These are phyloP conservation scores for Cruciata laevipes DNA, from an alignment of 257 asterid genomes.

Conservation along the genomic window DNA sequence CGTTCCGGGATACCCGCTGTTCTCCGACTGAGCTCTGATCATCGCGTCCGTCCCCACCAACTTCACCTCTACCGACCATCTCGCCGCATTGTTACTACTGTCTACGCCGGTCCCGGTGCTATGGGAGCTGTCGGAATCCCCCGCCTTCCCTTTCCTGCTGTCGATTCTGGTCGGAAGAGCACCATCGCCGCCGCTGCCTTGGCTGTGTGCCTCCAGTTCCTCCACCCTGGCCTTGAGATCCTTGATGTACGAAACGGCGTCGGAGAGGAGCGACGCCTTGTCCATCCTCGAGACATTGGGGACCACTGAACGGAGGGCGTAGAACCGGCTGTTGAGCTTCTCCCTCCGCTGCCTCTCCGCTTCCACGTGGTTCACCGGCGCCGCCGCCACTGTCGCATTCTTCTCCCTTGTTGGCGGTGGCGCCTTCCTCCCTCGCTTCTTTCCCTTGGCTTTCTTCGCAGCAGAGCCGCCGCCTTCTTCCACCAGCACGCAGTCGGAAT, in stretches of 20 bases:
- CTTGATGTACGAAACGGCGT: conserved; percentile 74
- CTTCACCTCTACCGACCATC: conserved; percentile 43
- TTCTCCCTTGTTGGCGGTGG: neutral
- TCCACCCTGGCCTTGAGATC: conserved; percentile 53
- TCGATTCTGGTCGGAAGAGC: neutral
- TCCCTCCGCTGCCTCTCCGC: conserved; percentile 90
- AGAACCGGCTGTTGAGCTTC: conserved; percentile 80
- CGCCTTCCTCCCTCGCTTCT: conserved; percentile 57
- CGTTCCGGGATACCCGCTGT: conserved; percentile 42
- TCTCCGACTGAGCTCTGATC: conserved; percentile 68
- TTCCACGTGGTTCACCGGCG: conserved; percentile 64
- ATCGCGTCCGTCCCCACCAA: conserved; percentile 61
- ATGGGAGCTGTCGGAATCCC: conserved; percentile 23
- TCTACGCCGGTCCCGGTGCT: conserved; percentile 14
- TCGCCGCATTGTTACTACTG: too few species aligned
- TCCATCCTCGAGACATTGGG: conserved; percentile 81
- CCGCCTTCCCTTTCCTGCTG: conserved; percentile 19
- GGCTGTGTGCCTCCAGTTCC: conserved; percentile 29
- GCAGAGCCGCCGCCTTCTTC: neutral
- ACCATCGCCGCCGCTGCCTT: neutral
- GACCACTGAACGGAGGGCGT: conserved; percentile 70
- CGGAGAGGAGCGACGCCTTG: conserved; percentile 69
- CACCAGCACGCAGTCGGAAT: conserved; percentile 17
- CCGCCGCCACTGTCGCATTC: conserved; percentile 17
- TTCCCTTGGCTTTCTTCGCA: conserved; percentile 21